Conservation (phyloP, 2,329 filamentous ascomycete genomes). For the Hypoxylon sp. region DNA sequence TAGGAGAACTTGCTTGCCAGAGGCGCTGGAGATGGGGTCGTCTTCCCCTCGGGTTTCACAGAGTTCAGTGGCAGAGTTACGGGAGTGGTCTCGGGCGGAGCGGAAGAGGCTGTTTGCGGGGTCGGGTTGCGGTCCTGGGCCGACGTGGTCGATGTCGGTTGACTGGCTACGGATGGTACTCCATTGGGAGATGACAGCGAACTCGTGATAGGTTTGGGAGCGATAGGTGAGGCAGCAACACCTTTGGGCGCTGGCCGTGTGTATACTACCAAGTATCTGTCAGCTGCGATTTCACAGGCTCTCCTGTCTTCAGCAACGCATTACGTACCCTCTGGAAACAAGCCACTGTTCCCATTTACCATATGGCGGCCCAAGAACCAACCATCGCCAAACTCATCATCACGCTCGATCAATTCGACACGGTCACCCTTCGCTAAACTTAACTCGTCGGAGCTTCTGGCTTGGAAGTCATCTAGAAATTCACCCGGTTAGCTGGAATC, state of each 20-base stretch:
- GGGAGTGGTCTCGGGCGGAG: conserved; percentile 52
- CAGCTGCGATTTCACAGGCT: conserved; percentile 31
- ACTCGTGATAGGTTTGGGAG: conserved; percentile 53
- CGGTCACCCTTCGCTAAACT: conserved; percentile 87
- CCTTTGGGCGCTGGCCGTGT: conserved; percentile 71
- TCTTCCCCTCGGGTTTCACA: conserved; percentile 56
- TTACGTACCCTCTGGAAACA: conserved; percentile 84
- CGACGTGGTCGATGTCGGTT: conserved; percentile 49
- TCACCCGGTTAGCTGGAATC: conserved; percentile 26
- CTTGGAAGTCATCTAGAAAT: conserved; percentile 77
- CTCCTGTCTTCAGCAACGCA: conserved; percentile 15
- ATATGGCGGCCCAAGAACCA: conserved; percentile 86
- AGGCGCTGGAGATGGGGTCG: conserved; percentile 50
- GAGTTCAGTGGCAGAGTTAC: conserved; percentile 61
- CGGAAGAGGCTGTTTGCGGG: conserved; percentile 40
- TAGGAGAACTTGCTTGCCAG: conserved; percentile 51
- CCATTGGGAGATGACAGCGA: conserved; percentile 49
- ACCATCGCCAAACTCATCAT: conserved; percentile 90
- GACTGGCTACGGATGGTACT: conserved; percentile 39
- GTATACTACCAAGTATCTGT: conserved; percentile 65
- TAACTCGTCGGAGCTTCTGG: conserved; percentile 93
- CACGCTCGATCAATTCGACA: conserved; percentile 85
- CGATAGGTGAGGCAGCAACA: conserved; percentile 43
- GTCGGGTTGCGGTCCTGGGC: conserved; percentile 49
- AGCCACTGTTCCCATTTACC: conserved; percentile 79